Conservation (phyloP, 1,139 yeast genomes). For the Candida tetrigidarum region DNA sequence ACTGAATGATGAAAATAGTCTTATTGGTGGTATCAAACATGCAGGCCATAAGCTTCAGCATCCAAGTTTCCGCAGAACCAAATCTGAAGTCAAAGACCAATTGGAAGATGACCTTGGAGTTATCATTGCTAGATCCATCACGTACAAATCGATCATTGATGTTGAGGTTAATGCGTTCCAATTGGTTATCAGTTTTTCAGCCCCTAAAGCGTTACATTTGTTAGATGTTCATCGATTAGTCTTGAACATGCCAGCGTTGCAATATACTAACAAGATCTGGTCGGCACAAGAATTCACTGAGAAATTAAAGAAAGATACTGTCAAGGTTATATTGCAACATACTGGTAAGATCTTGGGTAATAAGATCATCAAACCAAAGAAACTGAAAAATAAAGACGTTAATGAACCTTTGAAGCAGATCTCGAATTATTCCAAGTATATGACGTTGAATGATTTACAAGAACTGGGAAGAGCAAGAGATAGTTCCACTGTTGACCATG, state of each 20-base stretch:
- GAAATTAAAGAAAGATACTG: conserved; percentile 67
- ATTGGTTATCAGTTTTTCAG: conserved; percentile 74
- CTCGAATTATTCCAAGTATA: conserved; percentile 40
- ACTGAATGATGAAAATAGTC: conserved; percentile 6
- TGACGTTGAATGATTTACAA: conserved; percentile 47
- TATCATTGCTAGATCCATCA: conserved; percentile 55
- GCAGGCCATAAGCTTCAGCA: conserved; percentile 11
- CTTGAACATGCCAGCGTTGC: conserved; percentile 66
- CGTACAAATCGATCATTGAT: conserved; percentile 65
- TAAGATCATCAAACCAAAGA: conserved; percentile 55
- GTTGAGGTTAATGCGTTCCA: conserved; percentile 57
- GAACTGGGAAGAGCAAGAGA: conserved; percentile 31
- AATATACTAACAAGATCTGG: conserved; percentile 73
- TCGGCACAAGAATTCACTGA: conserved; percentile 73
- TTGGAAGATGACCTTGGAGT: conserved; percentile 25
- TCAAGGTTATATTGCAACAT: conserved; percentile 70
- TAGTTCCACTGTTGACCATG: conserved; percentile 16
- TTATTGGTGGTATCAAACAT: conserved; percentile 19
- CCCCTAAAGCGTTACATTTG: conserved; percentile 66
- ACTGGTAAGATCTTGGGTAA: conserved; percentile 82
- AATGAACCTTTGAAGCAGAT: conserved; percentile 50
- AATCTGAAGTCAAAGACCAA: conserved; percentile 10
- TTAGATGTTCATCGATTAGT: conserved; percentile 74
- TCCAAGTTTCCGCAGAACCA: background rate
- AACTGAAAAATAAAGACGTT: conserved; percentile 22